phyloP scores from a whole-genome alignment of 768 basidiomycete genomes.

The Candolleomyces efflorescens region DNA sequence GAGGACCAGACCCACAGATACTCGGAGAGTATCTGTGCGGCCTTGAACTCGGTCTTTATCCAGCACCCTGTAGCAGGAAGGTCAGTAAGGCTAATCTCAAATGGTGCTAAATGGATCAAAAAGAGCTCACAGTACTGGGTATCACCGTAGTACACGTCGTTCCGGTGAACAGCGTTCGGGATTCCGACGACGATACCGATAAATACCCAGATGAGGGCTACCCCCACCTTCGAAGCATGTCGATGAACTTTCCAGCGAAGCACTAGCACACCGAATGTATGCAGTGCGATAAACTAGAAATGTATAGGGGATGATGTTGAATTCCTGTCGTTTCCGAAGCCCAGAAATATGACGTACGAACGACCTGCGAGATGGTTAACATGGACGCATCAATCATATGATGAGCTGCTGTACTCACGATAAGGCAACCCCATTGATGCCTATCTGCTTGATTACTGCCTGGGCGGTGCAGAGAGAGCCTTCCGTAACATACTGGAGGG shows the following conservation, averaged over 20 bases:
- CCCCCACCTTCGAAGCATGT: slow-evolving; percentile 25
- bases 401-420: slow-evolving; percentile 25
- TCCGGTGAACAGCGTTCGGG: slow-evolving; percentile 28
- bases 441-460: slow-evolving; percentile 42
- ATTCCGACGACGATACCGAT: slow-evolving; percentile 36
- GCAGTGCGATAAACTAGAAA: slow-evolving; percentile 40
- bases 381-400: not conserved
- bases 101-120: not conserved
- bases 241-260: slow-evolving; percentile 30
- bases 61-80: slow-evolving; percentile 41
- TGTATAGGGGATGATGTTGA: not conserved
- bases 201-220: slow-evolving; percentile 36
- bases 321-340: not conserved
- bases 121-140: slow-evolving; percentile 33
- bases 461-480: slow-evolving; percentile 41
- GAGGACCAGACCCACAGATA: slow-evolving; percentile 53
- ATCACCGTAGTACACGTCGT: slow-evolving; percentile 36
- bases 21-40: slow-evolving; percentile 41
- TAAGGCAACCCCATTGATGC: slow-evolving; percentile 44
- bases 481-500: slow-evolving; percentile 23
- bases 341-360: slow-evolving; percentile 15
- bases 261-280: slow-evolving; percentile 48
- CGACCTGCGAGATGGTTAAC: slow-evolving; percentile 11
- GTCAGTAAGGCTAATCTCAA: not conserved
- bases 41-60: slow-evolving; percentile 32